Percentiles rank a stretch among this genome's conserved stretches.
Conservation (phyloP, 2,329 filamentous ascomycete species). For the Beauveria sp. region DNA sequence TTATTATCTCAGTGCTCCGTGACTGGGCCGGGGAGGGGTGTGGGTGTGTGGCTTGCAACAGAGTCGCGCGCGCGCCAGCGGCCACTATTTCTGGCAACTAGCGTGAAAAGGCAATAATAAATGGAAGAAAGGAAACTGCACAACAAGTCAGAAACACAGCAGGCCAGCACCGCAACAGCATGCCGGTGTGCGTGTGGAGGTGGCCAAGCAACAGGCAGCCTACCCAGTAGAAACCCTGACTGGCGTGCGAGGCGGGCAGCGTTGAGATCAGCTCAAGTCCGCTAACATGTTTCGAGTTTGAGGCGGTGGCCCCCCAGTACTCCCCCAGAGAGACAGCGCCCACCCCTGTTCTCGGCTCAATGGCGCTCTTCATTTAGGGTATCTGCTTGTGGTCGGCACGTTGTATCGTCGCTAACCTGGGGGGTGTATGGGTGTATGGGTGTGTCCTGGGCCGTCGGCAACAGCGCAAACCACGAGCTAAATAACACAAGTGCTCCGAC, state of each 20-base stretch:
- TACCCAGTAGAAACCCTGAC: background rate
- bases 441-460: constrained; percentile 3
- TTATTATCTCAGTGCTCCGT: constrained; percentile 9
- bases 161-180: background rate
- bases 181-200: constrained; percentile 4
- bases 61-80: background rate
- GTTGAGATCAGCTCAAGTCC: constrained; percentile 9
- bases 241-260: constrained; percentile 4
- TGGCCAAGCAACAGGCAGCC: background rate
- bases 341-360: constrained; percentile 3
- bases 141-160: background rate
- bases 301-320: constrained; percentile 2
- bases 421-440: background rate
- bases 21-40: constrained; percentile 4
- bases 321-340: background rate
- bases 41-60: background rate
- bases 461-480: constrained; percentile 2
- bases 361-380: background rate
- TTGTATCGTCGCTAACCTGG: background rate
- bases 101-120: background rate
- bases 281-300: constrained; percentile 11
- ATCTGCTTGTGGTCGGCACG: background rate
- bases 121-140: background rate
- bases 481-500: background rate
- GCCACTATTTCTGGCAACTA: background rate